Percentiles rank a stretch among this genome's conserved stretches.
These are phyloP conservation scores for Aspergillus calidoustus DNA, from an alignment of 2,329 filamentous ascomycete genomes.

Conservation along the genomic window DNA sequence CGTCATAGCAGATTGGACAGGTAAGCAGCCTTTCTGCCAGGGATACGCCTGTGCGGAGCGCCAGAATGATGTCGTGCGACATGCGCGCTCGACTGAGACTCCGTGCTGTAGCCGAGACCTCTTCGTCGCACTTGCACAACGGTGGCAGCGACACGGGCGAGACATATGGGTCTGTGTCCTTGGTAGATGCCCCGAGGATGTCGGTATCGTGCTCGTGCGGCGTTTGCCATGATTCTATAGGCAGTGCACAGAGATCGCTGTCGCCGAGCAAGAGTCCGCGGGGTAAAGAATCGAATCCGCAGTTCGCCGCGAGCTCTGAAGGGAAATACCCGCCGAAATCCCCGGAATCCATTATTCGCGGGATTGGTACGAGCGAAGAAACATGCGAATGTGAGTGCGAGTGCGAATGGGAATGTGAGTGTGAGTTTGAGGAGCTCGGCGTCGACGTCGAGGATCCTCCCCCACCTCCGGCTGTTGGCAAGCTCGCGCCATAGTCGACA, in stretches of 20 bases:
- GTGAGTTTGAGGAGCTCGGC: neutral
- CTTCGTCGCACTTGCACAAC: conserved; percentile 3
- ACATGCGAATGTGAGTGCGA: neutral
- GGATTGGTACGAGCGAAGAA: neutral
- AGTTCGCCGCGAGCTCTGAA: neutral
- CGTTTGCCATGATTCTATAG: conserved; percentile 3
- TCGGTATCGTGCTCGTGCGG: neutral
- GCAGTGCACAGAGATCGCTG: neutral
- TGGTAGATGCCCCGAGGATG: neutral
- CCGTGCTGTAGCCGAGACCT: neutral
- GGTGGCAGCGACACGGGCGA: neutral
- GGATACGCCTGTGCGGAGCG: neutral
- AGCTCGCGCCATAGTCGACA: neutral
- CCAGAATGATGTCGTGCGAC: conserved; percentile 4
- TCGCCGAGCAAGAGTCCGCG: neutral
- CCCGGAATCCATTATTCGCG: neutral
- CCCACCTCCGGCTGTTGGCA: neutral
- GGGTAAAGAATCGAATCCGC: neutral
- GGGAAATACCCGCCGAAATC: neutral
- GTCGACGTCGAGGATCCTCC: neutral
- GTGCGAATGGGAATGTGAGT: neutral
- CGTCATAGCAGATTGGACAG: conserved; percentile 2
- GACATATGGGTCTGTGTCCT: neutral
- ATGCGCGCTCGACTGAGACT: neutral
- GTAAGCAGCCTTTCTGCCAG: neutral